Base-by-base conservation (phyloP, 23 red algal species). In the Cyanidioschyzon merolae region DNA sequence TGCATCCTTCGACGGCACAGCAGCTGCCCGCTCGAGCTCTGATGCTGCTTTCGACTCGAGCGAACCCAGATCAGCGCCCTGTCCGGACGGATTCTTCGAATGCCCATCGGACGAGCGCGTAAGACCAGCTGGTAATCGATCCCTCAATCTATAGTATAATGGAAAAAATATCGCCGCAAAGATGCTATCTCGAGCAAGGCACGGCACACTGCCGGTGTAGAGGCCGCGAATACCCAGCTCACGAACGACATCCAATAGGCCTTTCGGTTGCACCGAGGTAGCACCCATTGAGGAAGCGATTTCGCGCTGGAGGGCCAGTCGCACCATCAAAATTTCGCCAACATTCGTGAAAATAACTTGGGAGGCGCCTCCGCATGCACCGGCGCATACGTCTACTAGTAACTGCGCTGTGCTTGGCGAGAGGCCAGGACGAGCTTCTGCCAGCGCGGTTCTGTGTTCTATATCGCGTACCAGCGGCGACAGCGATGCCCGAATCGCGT, bases 161-260 rank as follows among this genome's bases (percentile, higher is more conserved):
- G 63, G 63, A 71, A 71, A 71, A 27, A 71, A 71, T 25, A 71
- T 71, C n/a, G 63, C 63, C 2, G 63, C 63, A 71, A 71, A 71
- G 32, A 25, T 71, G 29, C n/a, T 35, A 27, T 71, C 63, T 3
- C 63, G 63, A 7, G 63, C 63, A 7, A 71, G 30, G 32, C 63
- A 71, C 29, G 63, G 63, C 21, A 7, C 63, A 7, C n/a, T 35
- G 3, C 63, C 63, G 29, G 63, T 71, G 63, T 71, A 71, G n/a
- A 71, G 63, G 12, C 63, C n/a, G 7, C 63, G 63, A 27, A 71
- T 3, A 27, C 63, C 63, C 63, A 71, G 63, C 32, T 71, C 63
- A 35, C 63, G 63, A 25, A 71, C 29, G n/a, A 71, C 63, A 25
- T 25, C 32, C 63, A 71, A 7, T 27, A 71, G 7, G 29, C 63